Evolutionary conservation across 352 stramenopile genomes (phyloP), one percentile per base, ranked within the genome.

Genomic region (Globisporangium viniferum): DNA sequence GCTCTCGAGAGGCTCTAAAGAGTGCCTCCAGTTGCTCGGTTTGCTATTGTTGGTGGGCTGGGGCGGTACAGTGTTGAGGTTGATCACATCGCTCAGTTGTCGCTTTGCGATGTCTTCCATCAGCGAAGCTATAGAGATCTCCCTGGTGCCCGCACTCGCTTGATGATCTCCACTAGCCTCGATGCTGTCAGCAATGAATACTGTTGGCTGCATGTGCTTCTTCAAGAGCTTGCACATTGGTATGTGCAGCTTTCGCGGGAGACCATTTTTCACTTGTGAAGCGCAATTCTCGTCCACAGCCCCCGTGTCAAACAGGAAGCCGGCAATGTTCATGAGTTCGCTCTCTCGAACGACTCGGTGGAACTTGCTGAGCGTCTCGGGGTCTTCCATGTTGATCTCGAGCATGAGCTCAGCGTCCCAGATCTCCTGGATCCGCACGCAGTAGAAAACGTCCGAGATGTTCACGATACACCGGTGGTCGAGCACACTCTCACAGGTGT

Each of bases 321-420:
- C 35, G 2, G 66, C 78, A n/a, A 91, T 62, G 5, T 64, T 46
- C 31, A 55, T 51, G 49, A 91, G 65, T 1, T 89, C 66, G 0
- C 44, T 51, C 59, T 91, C 77, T 3, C 56, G 51, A 10, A 89
- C 36, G 3, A 79, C 58, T 0, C 57, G 59, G 3, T 81, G 65
- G 59, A 78, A 82, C n/a, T 76, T 69, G 0, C 72, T 61, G 10
- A 75, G 74, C 0, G 71, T 70, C 36, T 90, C 81, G 0, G 81
- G 78, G 54, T 90, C 78, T 57, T 89, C 81, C 74, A 89, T 86
- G 0, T 67, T 75, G 33, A 91, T 71, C 24, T 79, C 74, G 1
- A 91, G 72, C 63, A 84, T 74, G 27, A 90, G 67, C n/a, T 91
- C 82, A 12, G 75, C 80, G 54, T 91, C 80, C 80, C 80, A 91